These are phyloP conservation scores for Nitzschia palea DNA, from an alignment of 108 stramenopile genomes.

Conservation along the genomic window DNA sequence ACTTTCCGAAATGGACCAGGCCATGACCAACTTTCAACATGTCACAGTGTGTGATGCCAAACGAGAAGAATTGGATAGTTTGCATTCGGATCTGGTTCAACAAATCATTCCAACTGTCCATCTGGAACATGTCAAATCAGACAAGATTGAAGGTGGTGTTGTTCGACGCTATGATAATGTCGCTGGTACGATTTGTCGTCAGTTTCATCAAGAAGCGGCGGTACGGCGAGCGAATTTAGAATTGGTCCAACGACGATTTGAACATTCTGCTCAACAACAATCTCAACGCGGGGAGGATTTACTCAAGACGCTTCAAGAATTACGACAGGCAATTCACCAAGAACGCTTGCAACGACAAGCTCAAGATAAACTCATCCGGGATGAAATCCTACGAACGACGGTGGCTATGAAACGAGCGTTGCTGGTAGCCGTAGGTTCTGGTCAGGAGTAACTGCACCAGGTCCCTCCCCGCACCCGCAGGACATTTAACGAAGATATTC, in stretches of 20 bases:
- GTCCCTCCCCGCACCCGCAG: no score
- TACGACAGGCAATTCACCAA: slow-evolving; percentile 25
- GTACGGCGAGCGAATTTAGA: slow-evolving; percentile 11
- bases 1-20: slow-evolving; percentile 11
- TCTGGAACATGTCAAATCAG: slow-evolving; percentile 52
- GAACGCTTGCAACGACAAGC: slow-evolving; percentile 27
- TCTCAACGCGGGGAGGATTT: slow-evolving; percentile 29
- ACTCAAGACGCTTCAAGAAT: slow-evolving; percentile 23
- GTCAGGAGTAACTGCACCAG: no score
- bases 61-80: slow-evolving; percentile 24
- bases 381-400: slow-evolving; percentile 17
- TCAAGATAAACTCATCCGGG: slow-evolving; percentile 16
- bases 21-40: slow-evolving; percentile 23
- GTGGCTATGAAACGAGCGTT: slow-evolving; percentile 30
- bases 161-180: slow-evolving; percentile 48
- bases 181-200: slow-evolving; percentile 26
- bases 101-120: slow-evolving; percentile 36
- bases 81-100: slow-evolving; percentile 25
- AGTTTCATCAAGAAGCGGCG: slow-evolving; percentile 30
- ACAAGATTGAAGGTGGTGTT: slow-evolving; percentile 60
- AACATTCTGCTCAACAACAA: slow-evolving; percentile 23
- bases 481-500: no score
- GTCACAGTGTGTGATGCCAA: slow-evolving; percentile 28
- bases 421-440: slow-evolving; percentile 16
- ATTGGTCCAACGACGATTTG: slow-evolving; percentile 6